A percentile compares a stretch with the other conserved stretches of the same genome.
These are phyloP conservation scores for Annulohypoxylon moriforme DNA, from an alignment of 495 filamentous ascomycete genomes.

Conservation along the genomic window DNA sequence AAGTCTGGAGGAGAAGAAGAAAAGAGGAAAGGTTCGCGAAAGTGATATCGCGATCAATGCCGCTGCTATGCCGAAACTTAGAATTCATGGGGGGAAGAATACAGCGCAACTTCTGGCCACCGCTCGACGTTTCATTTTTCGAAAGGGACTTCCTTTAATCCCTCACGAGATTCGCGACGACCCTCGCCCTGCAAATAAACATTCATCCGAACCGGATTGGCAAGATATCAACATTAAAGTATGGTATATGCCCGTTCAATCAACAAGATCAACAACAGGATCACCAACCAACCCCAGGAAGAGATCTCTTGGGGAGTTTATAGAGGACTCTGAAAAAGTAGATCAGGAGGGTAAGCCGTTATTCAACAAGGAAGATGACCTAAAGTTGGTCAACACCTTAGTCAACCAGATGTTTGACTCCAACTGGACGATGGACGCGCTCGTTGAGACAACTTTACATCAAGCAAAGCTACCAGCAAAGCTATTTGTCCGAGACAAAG, in stretches of 20 bases:
- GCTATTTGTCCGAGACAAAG: slow-evolving; percentile 73
- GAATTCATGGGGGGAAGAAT: slow-evolving; percentile 82
- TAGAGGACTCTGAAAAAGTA: slow-evolving; percentile 38
- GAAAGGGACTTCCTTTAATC: slow-evolving; percentile 77
- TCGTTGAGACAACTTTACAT: slow-evolving; percentile 71
- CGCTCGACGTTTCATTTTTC: slow-evolving; percentile 87
- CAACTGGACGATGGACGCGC: slow-evolving; percentile 74
- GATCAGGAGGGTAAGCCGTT: neutral
- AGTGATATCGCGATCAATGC: neutral
- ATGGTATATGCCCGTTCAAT: slow-evolving; percentile 77
- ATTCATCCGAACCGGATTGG: slow-evolving; percentile 68
- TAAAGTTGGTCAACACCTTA: slow-evolving; percentile 66
- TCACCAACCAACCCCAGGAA: slow-evolving; percentile 60
- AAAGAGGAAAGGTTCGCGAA: slow-evolving; percentile 36
- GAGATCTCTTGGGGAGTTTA: slow-evolving; percentile 69
- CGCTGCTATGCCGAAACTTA: slow-evolving; percentile 56
- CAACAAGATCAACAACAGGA: slow-evolving; percentile 47
- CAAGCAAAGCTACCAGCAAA: slow-evolving; percentile 74
- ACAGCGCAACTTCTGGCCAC: slow-evolving; percentile 82
- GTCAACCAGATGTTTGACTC: slow-evolving; percentile 87
- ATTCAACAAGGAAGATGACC: slow-evolving; percentile 51
- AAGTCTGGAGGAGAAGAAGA: slow-evolving; percentile 46
- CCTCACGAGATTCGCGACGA: slow-evolving; percentile 71
- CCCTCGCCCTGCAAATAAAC: slow-evolving; percentile 31
- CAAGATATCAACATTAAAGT: slow-evolving; percentile 79